A percentile compares a stretch with the other conserved stretches of the same genome.
phyloP scores from a whole-genome alignment of 768 basidiomycete genomes.

The Lyophyllum semitale region DNA sequence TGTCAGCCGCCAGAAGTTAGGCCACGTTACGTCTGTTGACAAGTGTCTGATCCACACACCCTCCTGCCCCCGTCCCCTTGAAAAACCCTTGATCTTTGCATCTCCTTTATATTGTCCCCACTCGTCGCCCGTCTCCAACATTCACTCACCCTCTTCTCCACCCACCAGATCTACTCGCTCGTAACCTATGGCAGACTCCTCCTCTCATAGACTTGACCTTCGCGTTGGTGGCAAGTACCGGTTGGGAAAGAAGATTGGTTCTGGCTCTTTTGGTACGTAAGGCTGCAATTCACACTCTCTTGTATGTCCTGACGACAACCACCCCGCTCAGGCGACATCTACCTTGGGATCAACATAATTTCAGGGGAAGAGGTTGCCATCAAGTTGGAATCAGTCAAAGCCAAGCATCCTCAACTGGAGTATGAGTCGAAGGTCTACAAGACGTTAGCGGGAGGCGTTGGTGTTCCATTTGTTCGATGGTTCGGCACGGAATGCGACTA shows the following conservation, averaged over 20 bases:
- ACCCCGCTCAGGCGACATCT: slow-evolving; percentile 81
- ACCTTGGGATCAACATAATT: slow-evolving; percentile 99
- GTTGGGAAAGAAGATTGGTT: slow-evolving; percentile 99
- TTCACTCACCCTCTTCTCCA: slow-evolving; percentile 25
- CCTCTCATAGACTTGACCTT: slow-evolving; percentile 76
- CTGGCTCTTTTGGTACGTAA: slow-evolving; percentile 91
- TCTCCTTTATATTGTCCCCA: slow-evolving; percentile 18
- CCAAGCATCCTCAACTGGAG: slow-evolving; percentile 99
- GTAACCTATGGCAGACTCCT: slow-evolving; percentile 70
- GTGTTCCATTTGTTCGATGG: slow-evolving; percentile 97
- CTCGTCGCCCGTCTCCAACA: slow-evolving; percentile 11
- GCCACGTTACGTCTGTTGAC: slow-evolving; percentile 40
- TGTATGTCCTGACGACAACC: slow-evolving; percentile 10
- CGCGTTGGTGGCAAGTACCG: slow-evolving; percentile 95
- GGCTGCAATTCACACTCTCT: background rate
- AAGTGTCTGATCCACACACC: slow-evolving; percentile 44
- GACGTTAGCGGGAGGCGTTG: slow-evolving; percentile 98
- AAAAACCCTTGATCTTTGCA: slow-evolving; percentile 31
- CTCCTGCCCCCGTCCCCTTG: slow-evolving; percentile 36
- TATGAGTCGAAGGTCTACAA: slow-evolving; percentile 96
- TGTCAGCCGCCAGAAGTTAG: slow-evolving; percentile 33
- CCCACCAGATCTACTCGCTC: slow-evolving; percentile 18
- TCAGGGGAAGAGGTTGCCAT: slow-evolving; percentile 99
- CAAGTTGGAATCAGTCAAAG: slow-evolving; percentile 99
- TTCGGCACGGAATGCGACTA: slow-evolving; percentile 97